Evolutionary conservation across 1,284 basidiomycete species (phyloP).

Genomic region (Hypsizygus ulmarius): DNA sequence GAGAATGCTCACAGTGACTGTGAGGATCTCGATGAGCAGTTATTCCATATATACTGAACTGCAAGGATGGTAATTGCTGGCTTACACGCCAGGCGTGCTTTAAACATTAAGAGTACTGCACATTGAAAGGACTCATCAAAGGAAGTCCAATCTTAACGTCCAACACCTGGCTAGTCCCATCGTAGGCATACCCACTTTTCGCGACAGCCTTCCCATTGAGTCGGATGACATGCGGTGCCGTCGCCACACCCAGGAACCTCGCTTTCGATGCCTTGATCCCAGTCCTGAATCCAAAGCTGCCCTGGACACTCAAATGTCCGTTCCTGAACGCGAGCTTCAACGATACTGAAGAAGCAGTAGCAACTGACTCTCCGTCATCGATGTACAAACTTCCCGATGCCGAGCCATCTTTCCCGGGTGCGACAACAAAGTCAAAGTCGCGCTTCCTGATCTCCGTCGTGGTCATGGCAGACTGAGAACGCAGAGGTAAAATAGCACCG

Average conservation of each 20-base stretch:
- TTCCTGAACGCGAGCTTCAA: constrained; percentile 44
- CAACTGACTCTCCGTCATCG: constrained; percentile 62
- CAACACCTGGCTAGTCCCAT: constrained; percentile 38
- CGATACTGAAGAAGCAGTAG: constrained; percentile 39
- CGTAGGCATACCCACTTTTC: constrained; percentile 27
- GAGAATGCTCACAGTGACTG: no score
- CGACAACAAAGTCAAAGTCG: constrained; percentile 64
- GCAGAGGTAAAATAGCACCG: constrained; percentile 56
- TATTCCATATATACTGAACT: no score
- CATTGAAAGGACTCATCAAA: constrained; percentile 35
- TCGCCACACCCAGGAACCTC: constrained; percentile 41
- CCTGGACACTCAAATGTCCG: constrained; percentile 43
- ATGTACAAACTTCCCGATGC: constrained; percentile 56
- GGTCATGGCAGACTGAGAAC: constrained; percentile 55
- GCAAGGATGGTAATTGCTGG: no score
- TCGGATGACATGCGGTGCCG: constrained; percentile 32
- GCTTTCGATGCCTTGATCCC: constrained; percentile 46
- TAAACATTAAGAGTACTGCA: constrained; percentile 19
- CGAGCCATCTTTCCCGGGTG: constrained; percentile 45
- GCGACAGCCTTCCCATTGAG: constrained; percentile 33
- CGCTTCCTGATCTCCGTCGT: constrained; percentile 50
- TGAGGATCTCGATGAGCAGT: no score
- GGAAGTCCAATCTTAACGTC: constrained; percentile 37
- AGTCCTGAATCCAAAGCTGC: constrained; percentile 47
- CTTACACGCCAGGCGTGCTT: neutral